Percentiles rank a stretch among this genome's conserved stretches.
These are phyloP conservation scores for Aureobasidium sp. DNA, from an alignment of 2,329 filamentous ascomycete species.

Conservation along the genomic window DNA sequence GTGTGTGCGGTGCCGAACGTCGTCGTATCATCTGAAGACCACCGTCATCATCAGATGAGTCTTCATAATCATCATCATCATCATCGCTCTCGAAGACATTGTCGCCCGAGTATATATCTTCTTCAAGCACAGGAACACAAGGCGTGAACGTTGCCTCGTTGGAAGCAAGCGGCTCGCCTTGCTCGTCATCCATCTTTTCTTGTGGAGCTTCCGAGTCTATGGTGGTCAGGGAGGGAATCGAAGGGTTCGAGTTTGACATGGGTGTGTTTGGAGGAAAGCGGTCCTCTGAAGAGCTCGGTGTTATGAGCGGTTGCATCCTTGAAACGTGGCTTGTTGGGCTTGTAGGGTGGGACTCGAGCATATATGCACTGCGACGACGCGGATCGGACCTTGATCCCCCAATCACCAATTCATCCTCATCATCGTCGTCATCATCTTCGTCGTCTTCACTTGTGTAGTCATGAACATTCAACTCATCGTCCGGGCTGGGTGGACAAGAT, in stretches of 20 bases:
- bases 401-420: not conserved
- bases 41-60: conserved; percentile 29
- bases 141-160: not conserved
- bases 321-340: conserved; percentile 28
- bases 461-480: conserved; percentile 35
- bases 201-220: conserved; percentile 27
- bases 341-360: conserved; percentile 20
- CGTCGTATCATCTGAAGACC: conserved; percentile 30
- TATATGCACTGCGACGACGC: not conserved
- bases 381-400: not conserved
- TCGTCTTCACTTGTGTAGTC: not conserved
- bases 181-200: not conserved
- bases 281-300: conserved; percentile 15
- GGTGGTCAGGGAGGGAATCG: conserved; percentile 43
- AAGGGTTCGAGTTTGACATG: conserved; percentile 42
- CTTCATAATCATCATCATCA: conserved; percentile 25
- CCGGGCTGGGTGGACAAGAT: conserved; percentile 39
- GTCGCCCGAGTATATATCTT: conserved; percentile 29
- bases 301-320: conserved; percentile 11
- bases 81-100: conserved; percentile 33
- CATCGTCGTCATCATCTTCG: not conserved
- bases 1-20: conserved; percentile 17
- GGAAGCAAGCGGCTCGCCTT: not conserved
- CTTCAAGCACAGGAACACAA: conserved; percentile 14
- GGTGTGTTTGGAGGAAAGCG: conserved; percentile 37